A percentile compares a stretch with the other conserved stretches of the same genome.
Evolutionary conservation across 2,329 filamentous ascomycete species (phyloP).

Genomic region (Colletotrichum sp.): DNA sequence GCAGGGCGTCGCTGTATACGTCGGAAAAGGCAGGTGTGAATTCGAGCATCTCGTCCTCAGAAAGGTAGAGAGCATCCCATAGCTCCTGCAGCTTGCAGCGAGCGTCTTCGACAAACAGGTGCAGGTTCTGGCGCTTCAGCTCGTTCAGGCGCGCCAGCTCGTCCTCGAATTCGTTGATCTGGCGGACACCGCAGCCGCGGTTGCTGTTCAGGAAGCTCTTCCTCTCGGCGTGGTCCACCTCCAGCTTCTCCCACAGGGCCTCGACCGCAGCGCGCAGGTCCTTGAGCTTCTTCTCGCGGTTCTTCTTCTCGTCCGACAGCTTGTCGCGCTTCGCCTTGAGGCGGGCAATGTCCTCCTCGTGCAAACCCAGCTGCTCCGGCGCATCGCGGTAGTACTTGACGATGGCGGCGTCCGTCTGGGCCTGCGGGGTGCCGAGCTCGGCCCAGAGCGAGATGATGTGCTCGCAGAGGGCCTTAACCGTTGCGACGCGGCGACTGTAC

Average conservation of each 20-base stretch:
- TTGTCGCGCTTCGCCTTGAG: constrained; percentile 80
- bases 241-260: constrained; percentile 85
- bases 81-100: constrained; percentile 89
- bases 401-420: constrained; percentile 86
- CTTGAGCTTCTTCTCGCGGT: constrained; percentile 76
- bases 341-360: constrained; percentile 81
- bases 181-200: constrained; percentile 86
- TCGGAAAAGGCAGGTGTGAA: constrained; percentile 97
- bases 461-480: constrained; percentile 77
- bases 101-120: constrained; percentile 94
- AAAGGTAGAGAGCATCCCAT: constrained; percentile 94
- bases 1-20: constrained; percentile 92
- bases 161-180: constrained; percentile 96
- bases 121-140: constrained; percentile 92
- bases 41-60: constrained; percentile 97
- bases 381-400: constrained; percentile 89
- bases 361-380: constrained; percentile 92
- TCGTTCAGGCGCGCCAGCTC: constrained; percentile 87
- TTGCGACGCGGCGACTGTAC: constrained; percentile 82
- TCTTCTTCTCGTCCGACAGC: constrained; percentile 86
- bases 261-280: constrained; percentile 83
- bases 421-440: constrained; percentile 91
- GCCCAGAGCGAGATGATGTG: constrained; percentile 95
- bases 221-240: constrained; percentile 80
- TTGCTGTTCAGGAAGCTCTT: constrained; percentile 87